Evolutionary conservation across 257 asterid species (phyloP).

Genomic region (Nemophila menziesii): DNA sequence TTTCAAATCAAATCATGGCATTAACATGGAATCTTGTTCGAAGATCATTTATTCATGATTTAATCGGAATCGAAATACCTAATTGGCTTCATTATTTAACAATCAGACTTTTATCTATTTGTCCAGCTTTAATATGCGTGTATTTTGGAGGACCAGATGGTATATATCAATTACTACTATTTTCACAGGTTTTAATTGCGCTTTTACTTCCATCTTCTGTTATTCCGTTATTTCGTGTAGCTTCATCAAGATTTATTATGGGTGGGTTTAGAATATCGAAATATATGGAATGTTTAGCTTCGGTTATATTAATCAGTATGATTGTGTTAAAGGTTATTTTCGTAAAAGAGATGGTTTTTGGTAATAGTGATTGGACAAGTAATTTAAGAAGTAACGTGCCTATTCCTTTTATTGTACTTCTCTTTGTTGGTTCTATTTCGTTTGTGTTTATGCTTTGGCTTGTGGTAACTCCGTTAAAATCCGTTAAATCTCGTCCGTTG

Average conservation of each 20-base stretch:
- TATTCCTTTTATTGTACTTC: constrained; percentile 50
- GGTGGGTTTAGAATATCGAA: constrained; percentile 52
- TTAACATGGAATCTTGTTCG: constrained; percentile 73
- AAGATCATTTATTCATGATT: constrained; percentile 40
- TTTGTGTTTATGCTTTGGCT: constrained; percentile 75
- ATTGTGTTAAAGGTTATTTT: constrained; percentile 64
- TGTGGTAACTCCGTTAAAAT: constrained; percentile 75
- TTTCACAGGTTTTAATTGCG: constrained; percentile 73
- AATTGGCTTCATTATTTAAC: constrained; percentile 93
- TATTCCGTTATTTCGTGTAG: constrained; percentile 75
- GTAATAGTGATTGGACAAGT: constrained; percentile 81
- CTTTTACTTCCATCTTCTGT: constrained; percentile 91
- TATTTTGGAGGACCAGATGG: constrained; percentile 91
- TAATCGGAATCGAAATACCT: constrained; percentile 72
- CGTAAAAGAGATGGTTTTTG: constrained; percentile 74
- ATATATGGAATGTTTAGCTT: constrained; percentile 44
- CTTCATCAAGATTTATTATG: constrained; percentile 81
- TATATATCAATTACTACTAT: constrained; percentile 68
- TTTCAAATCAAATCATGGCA: constrained; percentile 68
- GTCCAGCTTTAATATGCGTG: constrained; percentile 75
- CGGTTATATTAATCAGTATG: constrained; percentile 52
- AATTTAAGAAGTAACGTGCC: constrained; percentile 58
- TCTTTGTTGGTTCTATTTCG: constrained; percentile 45
- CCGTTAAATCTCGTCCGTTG: constrained; percentile 16
- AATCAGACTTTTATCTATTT: constrained; percentile 62